Evolutionary conservation across 352 stramenopile species (phyloP), one percentile per base, ranked within the genome.

Genomic region (Globisporangium middletonii): DNA sequence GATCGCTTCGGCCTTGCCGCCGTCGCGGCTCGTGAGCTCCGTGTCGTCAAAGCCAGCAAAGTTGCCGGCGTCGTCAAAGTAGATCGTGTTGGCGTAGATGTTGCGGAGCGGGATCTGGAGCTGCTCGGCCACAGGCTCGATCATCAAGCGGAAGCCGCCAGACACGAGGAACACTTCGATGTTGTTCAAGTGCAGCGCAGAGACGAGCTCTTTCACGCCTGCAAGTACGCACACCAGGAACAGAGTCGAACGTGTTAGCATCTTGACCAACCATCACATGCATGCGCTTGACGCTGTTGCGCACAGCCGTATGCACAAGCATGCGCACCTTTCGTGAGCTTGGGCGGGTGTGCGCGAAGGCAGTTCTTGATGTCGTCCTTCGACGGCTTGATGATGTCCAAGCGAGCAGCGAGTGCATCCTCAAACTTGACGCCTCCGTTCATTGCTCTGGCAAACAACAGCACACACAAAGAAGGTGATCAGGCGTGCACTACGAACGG

Each of bases 81-180:
- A 82, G 53, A 99, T 94, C 15, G 92, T 98, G 81, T 99, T 99
- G 53, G 97, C 97, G 72, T 98, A 98, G 62, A 99, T 98, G 66
- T 97, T 96, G 44, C 75, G 74, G 75, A 88, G 60, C 59, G 89
- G 75, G 67, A 97, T 78, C 53, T 70, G 69, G 65, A 98, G 66
- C 51, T 83, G 59, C 62, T 94, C 73, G 18, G 96, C 96, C 0
- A 99, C 83, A 0, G 97, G 97, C 63, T 98, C 89, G 73, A 99
- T 99, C 97, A 99, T 99, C 58, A 98, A 74, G 2, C 96, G 88
- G 60, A 99, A 99, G 57, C 97, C 97, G 45, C 97, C 97, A 7
- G 90, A 98, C n/a, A 99, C 96, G 23, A 99, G 76, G 79, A 98
- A 99, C 19, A 99, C 95, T 53, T 94, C 77, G 18, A 97, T 92